phyloP scores from a whole-genome alignment of 805 yeast genomes.

The Starmera dryadoides region DNA sequence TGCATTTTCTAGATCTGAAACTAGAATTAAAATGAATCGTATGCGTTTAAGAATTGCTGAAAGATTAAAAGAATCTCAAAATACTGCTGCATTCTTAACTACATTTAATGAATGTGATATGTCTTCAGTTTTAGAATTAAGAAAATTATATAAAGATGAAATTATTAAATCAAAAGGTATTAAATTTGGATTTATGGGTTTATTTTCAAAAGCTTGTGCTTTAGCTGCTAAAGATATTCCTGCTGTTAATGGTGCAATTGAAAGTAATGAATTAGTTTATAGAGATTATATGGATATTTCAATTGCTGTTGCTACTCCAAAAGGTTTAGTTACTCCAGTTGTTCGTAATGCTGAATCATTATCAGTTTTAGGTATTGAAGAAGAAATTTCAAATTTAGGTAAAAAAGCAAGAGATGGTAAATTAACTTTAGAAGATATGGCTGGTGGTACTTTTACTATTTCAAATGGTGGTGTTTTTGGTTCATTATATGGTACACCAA shows the following conservation, averaged over 20 bases:
- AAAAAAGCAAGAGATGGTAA: conserved; percentile 95
- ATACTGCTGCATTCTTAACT: conserved; percentile 96
- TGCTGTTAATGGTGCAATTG: conserved; percentile 92
- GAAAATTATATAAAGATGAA: conserved; percentile 96
- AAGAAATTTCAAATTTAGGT: conserved; percentile 77
- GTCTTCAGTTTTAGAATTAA: conserved; percentile 85
- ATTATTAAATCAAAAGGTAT: conserved; percentile 87
- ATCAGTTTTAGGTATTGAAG: conserved; percentile 81
- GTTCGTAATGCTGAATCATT: conserved; percentile 94
- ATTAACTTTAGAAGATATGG: conserved; percentile 95
- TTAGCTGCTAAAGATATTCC: conserved; percentile 94
- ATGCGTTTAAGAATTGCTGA: conserved; percentile 98
- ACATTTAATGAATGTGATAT: conserved; percentile 98
- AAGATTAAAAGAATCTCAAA: conserved; percentile 98
- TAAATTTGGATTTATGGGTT: conserved; percentile 98
- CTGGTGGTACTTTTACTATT: conserved; percentile 98
- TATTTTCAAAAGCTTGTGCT: conserved; percentile 88
- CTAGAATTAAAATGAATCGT: conserved; percentile 96
- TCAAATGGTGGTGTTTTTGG: conserved; percentile 99
- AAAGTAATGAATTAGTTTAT: conserved; percentile 88
- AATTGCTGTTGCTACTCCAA: conserved; percentile 97
- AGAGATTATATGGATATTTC: conserved; percentile 96
- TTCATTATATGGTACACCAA: conserved; percentile 95
- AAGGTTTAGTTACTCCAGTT: conserved; percentile 97
- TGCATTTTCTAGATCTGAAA: conserved; percentile 75